Percentiles rank a stretch among this genome's conserved stretches.
Conservation (phyloP, 495 filamentous ascomycete genomes). For the Aspergillus conjunctus region DNA sequence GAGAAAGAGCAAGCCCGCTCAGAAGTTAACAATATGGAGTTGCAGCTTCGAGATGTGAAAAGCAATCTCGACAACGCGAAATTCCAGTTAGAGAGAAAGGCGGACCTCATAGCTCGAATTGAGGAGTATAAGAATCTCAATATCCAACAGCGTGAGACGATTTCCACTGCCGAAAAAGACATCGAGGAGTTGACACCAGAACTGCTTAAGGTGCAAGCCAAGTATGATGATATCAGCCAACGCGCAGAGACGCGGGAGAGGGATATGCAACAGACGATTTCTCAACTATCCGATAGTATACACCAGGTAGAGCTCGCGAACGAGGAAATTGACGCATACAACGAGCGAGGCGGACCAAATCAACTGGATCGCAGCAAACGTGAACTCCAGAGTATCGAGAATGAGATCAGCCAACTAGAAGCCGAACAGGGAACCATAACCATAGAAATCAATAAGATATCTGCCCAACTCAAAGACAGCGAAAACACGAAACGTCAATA, state of each 20-base stretch:
- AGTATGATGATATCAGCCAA: constrained; percentile 72
- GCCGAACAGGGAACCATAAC: constrained; percentile 67
- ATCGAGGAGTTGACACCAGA: constrained; percentile 70
- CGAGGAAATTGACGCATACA: constrained; percentile 77
- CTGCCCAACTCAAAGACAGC: constrained; percentile 73
- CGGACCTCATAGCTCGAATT: constrained; percentile 63
- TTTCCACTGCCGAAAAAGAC: constrained; percentile 67
- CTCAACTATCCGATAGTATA: constrained; percentile 68
- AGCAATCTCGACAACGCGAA: constrained; percentile 68
- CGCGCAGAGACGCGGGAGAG: constrained; percentile 73
- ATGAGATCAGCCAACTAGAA: constrained; percentile 65
- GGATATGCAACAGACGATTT: constrained; percentile 69
- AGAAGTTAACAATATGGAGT: constrained; percentile 67
- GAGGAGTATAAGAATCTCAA: constrained; percentile 71
- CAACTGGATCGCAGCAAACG: constrained; percentile 69
- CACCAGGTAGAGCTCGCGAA: constrained; percentile 75
- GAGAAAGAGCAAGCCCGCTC: constrained; percentile 74
- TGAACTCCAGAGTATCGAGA: constrained; percentile 67
- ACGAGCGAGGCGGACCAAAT: constrained; percentile 69
- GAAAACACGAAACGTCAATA: constrained; percentile 80
- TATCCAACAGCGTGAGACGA: constrained; percentile 64
- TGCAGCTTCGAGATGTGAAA: constrained; percentile 67
- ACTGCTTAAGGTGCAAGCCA: constrained; percentile 69
- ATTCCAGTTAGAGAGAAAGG: constrained; percentile 78
- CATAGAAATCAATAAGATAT: constrained; percentile 72